phyloP scores from a whole-genome alignment of 331 rosid species.

The Quercus phellos region DNA sequence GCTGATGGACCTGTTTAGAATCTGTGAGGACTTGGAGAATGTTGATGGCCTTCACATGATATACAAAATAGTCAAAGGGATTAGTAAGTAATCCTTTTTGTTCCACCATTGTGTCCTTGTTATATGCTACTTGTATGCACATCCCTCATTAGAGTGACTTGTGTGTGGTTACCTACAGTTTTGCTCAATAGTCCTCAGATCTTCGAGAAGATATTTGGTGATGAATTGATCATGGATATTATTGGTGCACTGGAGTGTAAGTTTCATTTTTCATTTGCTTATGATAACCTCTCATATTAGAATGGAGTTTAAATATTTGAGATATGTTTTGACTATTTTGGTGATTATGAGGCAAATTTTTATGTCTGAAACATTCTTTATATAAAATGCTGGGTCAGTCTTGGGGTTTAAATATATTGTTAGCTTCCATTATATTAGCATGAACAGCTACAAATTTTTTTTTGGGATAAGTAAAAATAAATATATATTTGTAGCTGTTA shows the following conservation, averaged over 20 bases:
- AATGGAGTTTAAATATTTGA: background rate
- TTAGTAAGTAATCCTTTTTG: conserved; percentile 56
- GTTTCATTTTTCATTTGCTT: conserved; percentile 33
- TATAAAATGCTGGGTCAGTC: background rate
- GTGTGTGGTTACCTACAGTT: conserved; percentile 49
- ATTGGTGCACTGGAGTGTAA: conserved; percentile 92
- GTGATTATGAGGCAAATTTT: background rate
- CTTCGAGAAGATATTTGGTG: conserved; percentile 81
- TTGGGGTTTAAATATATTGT: background rate
- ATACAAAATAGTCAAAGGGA: conserved; percentile 86
- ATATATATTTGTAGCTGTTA: no score
- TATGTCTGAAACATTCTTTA: background rate
- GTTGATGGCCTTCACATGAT: conserved; percentile 87
- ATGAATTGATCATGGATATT: conserved; percentile 77
- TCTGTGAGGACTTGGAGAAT: conserved; percentile 73
- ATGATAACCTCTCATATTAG: background rate
- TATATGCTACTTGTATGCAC: background rate
- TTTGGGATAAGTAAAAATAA: no score
- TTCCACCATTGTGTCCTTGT: conserved; percentile 1
- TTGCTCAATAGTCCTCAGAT: conserved; percentile 74
- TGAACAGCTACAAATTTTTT: background rate
- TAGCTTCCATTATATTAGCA: background rate
- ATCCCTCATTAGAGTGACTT: conserved; percentile 7
- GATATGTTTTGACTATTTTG: background rate
- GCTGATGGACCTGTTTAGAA: conserved; percentile 69